Conservation (phyloP, 345 rosid genomes). For the Murraya koenigii region DNA sequence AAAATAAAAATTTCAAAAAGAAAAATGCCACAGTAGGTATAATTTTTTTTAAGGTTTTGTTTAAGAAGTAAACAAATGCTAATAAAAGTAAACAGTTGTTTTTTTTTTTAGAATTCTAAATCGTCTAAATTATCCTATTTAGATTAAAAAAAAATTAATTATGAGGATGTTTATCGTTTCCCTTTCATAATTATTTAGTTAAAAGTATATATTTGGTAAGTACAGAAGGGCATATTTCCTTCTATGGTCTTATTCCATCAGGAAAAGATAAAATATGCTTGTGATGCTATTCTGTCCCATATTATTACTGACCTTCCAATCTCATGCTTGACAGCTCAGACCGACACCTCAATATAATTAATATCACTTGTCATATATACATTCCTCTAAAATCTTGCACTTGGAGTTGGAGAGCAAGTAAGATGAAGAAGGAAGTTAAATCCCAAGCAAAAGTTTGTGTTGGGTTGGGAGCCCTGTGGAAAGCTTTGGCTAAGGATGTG, state of each 20-base stretch:
- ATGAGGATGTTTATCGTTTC: not conserved
- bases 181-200: not conserved
- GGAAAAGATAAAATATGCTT: not conserved
- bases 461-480: slow-evolving; percentile 29
- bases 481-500: slow-evolving; percentile 32
- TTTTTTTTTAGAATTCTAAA: no score
- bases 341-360: not conserved
- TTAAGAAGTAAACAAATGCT: no score
- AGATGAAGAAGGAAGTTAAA: slow-evolving; percentile 30
- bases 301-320: not conserved
- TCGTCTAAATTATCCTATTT: no score
- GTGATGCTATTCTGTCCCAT: not conserved
- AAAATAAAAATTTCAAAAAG: no score
- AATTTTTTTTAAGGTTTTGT: no score
- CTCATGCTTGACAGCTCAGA: not conserved
- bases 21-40: no score
- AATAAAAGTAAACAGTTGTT: no score
- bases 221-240: not conserved
- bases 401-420: not conserved
- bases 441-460: slow-evolving; percentile 23
- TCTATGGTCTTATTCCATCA: not conserved
- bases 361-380: not conserved
- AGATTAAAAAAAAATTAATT: no score
- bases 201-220: not conserved
- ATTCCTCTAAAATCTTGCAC: not conserved